Base-by-base conservation (phyloP, 225 moss, liverwort and hornwort species). In the Neckera pumila region DNA sequence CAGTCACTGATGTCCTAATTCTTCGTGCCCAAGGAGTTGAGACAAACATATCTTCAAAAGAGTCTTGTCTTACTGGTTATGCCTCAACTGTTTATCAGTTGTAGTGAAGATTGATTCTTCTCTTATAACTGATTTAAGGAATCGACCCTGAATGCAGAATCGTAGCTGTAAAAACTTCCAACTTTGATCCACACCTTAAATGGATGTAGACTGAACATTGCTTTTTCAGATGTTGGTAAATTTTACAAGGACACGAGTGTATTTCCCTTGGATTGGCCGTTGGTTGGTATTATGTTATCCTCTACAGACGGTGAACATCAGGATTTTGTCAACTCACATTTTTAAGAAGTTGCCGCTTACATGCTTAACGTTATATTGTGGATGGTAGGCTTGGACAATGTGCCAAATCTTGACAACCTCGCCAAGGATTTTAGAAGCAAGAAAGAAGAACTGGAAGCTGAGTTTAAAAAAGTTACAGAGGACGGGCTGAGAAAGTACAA, bases 371-470 rank as follows among this genome's bases (percentile, higher is more conserved):
- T 70, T 76, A 17, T 67, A 23, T 65, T 61, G 49, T 85, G 85
- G 58, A 82, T 87, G 86, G 81, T 76, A 90, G 93, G 89, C 86
- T 87, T 93, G 56, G 89, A 92, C 28, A 79, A 81, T 62, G 90
- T 93, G 77, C 87, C 89, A 88, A 92, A 92, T 84, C 83, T 94
- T 86, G 92, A 89, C 84, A 87, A 83, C 64, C 84, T 94, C 58
- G 85, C 88, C 28, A 92, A 91, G 87, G 92, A 91, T 43, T 83
- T 94, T 10, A 91, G 51, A 82, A 86, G 85, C 73, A 92, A 91
- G 79, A 94, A 91, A 83, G 93, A 89, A 61, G 92, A 92, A 87
- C 85, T 94, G 31, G 91, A 91, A 90, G 87, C 85, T 79, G 93
- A 92, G 85, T 82, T 92, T 3, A 92, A 86, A 64, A 94, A 89